Conservation (phyloP, 495 filamentous ascomycete genomes). For the Aspergillus funiculosus region DNA sequence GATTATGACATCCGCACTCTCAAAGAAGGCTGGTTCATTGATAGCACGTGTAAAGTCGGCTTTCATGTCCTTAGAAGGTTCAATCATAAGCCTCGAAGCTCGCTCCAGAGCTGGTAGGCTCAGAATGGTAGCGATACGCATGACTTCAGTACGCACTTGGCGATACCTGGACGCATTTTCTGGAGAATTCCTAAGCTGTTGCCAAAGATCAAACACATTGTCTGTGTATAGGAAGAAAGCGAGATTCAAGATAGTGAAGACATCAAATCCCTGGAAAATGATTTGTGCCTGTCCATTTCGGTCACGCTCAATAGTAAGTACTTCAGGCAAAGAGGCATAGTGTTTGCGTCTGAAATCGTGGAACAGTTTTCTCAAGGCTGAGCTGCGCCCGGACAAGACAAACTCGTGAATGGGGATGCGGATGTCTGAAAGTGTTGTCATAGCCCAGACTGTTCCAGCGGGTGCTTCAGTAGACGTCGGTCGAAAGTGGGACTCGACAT, state of each 20-base stretch:
- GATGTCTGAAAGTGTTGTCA: slow-evolving; percentile 55
- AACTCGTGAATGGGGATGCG: slow-evolving; percentile 78
- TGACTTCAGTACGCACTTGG: slow-evolving; percentile 73
- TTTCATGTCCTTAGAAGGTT: slow-evolving; percentile 56
- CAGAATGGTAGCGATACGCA: slow-evolving; percentile 66
- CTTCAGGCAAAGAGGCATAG: slow-evolving; percentile 48
- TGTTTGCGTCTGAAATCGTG: slow-evolving; percentile 41
- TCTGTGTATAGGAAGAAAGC: slow-evolving; percentile 79
- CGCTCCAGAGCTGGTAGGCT: slow-evolving; percentile 64
- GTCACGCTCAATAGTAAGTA: slow-evolving; percentile 52
- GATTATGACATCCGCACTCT: slow-evolving; percentile 67
- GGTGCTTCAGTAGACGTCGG: slow-evolving; percentile 15
- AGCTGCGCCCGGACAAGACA: slow-evolving; percentile 67
- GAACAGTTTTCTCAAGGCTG: slow-evolving; percentile 58
- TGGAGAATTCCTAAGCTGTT: slow-evolving; percentile 55
- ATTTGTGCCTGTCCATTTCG: slow-evolving; percentile 47
- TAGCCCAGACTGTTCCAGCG: slow-evolving; percentile 43
- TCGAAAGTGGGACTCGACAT: slow-evolving; percentile 52
- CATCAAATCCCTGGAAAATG: slow-evolving; percentile 60
- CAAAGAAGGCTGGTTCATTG: slow-evolving; percentile 61
- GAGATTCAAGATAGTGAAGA: slow-evolving; percentile 70
- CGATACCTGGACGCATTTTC: slow-evolving; percentile 63
- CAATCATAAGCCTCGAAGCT: slow-evolving; percentile 65
- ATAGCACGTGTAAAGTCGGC: slow-evolving; percentile 63
- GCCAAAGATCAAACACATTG: slow-evolving; percentile 76